These are phyloP conservation scores for Malus hybrid DNA, from an alignment of 331 rosid species.

Conservation along the genomic window DNA sequence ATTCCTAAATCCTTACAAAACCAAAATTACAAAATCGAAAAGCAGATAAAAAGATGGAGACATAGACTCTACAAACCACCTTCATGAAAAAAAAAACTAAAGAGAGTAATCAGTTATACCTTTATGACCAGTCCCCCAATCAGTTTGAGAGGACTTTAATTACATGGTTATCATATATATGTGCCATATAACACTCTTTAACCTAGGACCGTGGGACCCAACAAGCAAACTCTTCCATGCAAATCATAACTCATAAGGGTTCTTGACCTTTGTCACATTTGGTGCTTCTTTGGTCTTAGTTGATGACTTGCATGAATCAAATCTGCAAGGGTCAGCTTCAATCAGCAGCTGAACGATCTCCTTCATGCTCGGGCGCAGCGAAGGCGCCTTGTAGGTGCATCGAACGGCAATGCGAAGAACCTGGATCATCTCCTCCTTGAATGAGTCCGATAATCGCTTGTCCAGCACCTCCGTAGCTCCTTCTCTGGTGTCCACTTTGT, in stretches of 20 bases:
- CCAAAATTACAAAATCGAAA: constrained; percentile 12
- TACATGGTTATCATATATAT: neutral
- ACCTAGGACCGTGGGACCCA: neutral
- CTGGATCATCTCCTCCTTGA: constrained; percentile 60
- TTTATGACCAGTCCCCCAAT: constrained; percentile 31
- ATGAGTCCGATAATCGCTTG: constrained; percentile 36
- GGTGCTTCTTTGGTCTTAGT: constrained; percentile 41
- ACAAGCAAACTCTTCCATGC: constrained; percentile 23
- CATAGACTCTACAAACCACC: constrained; percentile 37
- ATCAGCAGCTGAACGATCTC: constrained; percentile 74
- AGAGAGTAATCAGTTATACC: neutral
- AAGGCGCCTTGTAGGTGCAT: constrained; percentile 76
- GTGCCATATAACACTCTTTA: neutral
- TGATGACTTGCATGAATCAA: constrained; percentile 48
- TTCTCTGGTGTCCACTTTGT: constrained; percentile 74
- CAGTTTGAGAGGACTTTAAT: constrained; percentile 19
- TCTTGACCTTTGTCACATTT: constrained; percentile 38
- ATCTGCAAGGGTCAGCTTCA: constrained; percentile 58
- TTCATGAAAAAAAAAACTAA: constrained; percentile 16
- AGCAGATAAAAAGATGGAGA: constrained; percentile 16
- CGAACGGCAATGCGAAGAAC: constrained; percentile 72
- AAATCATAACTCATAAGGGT: constrained; percentile 33
- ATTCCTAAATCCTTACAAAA: constrained; percentile 19
- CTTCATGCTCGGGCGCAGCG: constrained; percentile 88
- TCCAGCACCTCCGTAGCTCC: constrained; percentile 82